These are phyloP conservation scores for Chaetomium olivaceum DNA, from an alignment of 2,329 filamentous ascomycete genomes.

Conservation along the genomic window DNA sequence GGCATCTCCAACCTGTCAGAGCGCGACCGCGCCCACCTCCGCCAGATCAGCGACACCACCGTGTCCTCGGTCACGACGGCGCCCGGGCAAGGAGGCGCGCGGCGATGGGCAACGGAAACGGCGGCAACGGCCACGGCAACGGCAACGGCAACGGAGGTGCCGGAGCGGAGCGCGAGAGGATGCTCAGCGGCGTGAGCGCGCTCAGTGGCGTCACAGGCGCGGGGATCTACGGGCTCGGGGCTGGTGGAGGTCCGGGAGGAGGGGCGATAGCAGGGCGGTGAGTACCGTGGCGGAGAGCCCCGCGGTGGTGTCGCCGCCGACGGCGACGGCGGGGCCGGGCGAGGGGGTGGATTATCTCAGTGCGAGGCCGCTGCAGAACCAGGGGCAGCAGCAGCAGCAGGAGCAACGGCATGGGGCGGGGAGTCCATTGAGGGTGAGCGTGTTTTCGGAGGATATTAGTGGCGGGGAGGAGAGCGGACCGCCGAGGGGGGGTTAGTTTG, in stretches of 20 bases:
- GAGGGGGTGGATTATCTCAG: slow-evolving; percentile 32
- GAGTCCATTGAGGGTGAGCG: slow-evolving; percentile 41
- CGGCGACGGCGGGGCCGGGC: slow-evolving; percentile 7
- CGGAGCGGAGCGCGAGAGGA: neutral
- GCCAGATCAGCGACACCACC: slow-evolving; percentile 46
- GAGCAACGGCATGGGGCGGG: slow-evolving; percentile 17
- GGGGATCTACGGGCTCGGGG: neutral
- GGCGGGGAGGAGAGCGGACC: slow-evolving; percentile 6
- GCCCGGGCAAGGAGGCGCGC: slow-evolving; percentile 4
- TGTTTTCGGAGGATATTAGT: slow-evolving; percentile 46
- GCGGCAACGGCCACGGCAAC: neutral
- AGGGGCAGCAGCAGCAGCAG: slow-evolving; percentile 19
- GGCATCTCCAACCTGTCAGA: slow-evolving; percentile 46
- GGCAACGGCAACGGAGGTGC: neutral
- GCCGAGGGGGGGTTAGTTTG: neutral
- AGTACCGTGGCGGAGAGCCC: slow-evolving; percentile 13
- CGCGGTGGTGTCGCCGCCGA: slow-evolving; percentile 34
- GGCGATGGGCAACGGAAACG: neutral
- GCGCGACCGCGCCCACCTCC: slow-evolving; percentile 43
- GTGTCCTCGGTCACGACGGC: slow-evolving; percentile 39
- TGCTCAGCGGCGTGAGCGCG: slow-evolving; percentile 15
- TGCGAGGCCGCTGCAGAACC: slow-evolving; percentile 15
- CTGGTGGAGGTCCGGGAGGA: slow-evolving; percentile 14
- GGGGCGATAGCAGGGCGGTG: slow-evolving; percentile 10
- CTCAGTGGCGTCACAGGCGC: neutral